Evolutionary conservation across 1,284 basidiomycete genomes (phyloP).

Genomic region (Rhizoctonia solani): DNA sequence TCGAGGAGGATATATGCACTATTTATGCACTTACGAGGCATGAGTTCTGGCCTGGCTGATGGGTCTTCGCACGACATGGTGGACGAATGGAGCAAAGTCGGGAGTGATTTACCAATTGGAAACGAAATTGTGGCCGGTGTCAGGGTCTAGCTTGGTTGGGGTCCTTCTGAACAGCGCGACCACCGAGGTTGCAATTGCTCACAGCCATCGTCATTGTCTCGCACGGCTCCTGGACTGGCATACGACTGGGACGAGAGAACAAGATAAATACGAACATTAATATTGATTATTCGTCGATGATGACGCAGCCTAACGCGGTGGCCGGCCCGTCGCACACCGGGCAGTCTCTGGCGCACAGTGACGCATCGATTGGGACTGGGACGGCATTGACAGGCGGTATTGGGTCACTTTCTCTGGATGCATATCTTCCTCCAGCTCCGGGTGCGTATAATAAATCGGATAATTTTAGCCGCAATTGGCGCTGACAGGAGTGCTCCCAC

Average conservation of each 20-base stretch:
- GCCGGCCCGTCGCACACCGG: conserved; percentile 28
- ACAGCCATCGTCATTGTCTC: conserved; percentile 1
- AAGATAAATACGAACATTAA: not conserved
- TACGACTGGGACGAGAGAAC: not conserved
- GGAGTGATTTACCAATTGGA: conserved; percentile 23
- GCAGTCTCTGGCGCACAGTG: not conserved
- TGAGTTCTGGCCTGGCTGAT: conserved; percentile 33
- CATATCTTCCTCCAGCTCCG: conserved; percentile 12
- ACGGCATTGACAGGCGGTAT: not conserved
- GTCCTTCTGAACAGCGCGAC: conserved; percentile 17
- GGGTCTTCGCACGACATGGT: conserved; percentile 41
- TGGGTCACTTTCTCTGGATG: not conserved
- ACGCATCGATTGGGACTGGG: not conserved
- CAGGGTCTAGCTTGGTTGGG: conserved; percentile 3
- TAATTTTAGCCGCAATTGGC: not conserved
- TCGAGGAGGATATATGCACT: not conserved
- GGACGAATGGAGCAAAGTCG: not conserved
- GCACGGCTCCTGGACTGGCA: not conserved
- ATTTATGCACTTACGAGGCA: conserved; percentile 38
- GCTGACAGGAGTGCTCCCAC: conserved; percentile 26
- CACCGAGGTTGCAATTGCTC: conserved; percentile 14
- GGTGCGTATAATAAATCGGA: conserved; percentile 1
- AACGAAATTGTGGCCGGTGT: conserved; percentile 8
- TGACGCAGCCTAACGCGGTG: conserved; percentile 24
- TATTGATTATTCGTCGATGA: not conserved